Conservation (phyloP, 192 early-diverging fungal species). For the Lobosporangium transversale region DNA sequence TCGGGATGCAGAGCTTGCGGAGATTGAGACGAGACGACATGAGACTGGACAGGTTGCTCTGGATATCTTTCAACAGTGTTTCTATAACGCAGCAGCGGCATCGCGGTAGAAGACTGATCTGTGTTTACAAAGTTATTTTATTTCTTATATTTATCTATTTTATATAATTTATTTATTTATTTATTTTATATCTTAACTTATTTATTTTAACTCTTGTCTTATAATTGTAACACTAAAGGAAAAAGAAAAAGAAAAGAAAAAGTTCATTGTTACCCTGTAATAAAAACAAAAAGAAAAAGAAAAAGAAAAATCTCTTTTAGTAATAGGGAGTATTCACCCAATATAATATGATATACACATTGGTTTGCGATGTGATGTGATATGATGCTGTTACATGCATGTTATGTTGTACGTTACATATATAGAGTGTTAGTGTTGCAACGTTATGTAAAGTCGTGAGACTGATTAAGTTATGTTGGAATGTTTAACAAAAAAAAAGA, state of each 20-base stretch:
- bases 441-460: no score
- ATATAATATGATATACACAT: no score
- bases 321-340: no score
- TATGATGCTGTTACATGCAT: no score
- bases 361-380: no score
- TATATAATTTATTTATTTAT: neutral
- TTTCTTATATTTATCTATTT: no score
- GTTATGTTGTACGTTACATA: no score
- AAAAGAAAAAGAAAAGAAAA: no score
- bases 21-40: neutral
- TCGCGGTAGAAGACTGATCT: neutral
- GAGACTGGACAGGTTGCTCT: neutral
- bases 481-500: no score
- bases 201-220: neutral
- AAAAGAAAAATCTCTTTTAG: neutral
- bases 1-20: neutral
- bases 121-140: no score
- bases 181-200: neutral
- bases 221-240: neutral
- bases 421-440: no score
- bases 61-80: conserved; percentile 22
- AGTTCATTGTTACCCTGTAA: neutral
- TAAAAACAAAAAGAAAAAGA: conserved; percentile 1
- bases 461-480: no score
- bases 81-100: conserved; percentile 21